Evolutionary conservation across 345 rosid genomes (phyloP).

Genomic region (Noccaea caerulescens): DNA sequence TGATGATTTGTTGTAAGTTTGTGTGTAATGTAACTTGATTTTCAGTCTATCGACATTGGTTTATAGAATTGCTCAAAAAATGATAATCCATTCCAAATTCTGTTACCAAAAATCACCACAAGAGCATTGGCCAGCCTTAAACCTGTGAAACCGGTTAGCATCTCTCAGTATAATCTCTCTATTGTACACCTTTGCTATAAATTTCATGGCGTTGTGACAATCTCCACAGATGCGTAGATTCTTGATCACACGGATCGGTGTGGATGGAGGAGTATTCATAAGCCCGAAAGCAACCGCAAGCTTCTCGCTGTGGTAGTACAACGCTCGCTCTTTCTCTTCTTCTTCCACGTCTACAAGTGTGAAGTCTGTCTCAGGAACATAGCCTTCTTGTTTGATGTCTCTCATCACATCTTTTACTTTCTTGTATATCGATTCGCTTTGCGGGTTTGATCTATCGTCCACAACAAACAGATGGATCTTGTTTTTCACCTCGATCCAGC

Average conservation of each 20-base stretch:
- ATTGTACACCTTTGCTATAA: slow-evolving; percentile 49
- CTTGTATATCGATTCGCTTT: slow-evolving; percentile 44
- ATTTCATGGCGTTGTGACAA: slow-evolving; percentile 53
- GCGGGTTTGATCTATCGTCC: slow-evolving; percentile 55
- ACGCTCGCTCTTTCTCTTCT: slow-evolving; percentile 56
- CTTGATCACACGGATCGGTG: slow-evolving; percentile 51
- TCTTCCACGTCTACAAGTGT: slow-evolving; percentile 59
- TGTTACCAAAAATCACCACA: slow-evolving; percentile 44
- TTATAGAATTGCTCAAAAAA: neutral
- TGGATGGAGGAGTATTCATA: slow-evolving; percentile 49
- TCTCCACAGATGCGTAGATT: slow-evolving; percentile 58
- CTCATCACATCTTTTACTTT: slow-evolving; percentile 50
- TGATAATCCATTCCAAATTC: no score
- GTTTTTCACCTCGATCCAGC: slow-evolving; percentile 65
- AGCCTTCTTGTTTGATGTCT: slow-evolving; percentile 58
- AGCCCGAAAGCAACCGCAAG: slow-evolving; percentile 57
- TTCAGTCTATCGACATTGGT: slow-evolving; percentile 5
- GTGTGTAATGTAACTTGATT: slow-evolving; percentile 20
- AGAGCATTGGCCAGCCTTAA: slow-evolving; percentile 54
- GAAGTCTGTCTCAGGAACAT: slow-evolving; percentile 55
- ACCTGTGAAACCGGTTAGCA: slow-evolving; percentile 57
- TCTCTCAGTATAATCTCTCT: slow-evolving; percentile 61
- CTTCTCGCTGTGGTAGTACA: slow-evolving; percentile 57
- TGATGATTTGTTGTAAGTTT: slow-evolving; percentile 15
- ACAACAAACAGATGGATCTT: slow-evolving; percentile 55